Conservation (phyloP, 352 stramenopile genomes). For the Plasmopara halstedii region DNA sequence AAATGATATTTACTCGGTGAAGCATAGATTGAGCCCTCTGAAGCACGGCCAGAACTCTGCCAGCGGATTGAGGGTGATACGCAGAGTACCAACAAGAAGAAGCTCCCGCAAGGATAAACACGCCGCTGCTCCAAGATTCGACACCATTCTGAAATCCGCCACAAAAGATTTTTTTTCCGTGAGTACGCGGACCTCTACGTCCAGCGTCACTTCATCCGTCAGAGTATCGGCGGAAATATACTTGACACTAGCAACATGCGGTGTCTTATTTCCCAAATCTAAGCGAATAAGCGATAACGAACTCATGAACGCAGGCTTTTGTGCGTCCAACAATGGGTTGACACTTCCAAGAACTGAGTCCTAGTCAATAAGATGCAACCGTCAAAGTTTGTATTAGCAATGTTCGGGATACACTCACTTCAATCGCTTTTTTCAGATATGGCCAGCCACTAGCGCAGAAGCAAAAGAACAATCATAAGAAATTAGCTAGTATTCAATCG, state of each 20-base stretch:
- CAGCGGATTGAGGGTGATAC: constrained; percentile 66
- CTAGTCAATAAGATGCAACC: constrained; percentile 14
- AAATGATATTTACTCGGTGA: constrained; percentile 41
- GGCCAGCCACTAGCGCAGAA: constrained; percentile 43
- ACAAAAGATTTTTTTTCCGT: constrained; percentile 54
- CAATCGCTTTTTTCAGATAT: constrained; percentile 68
- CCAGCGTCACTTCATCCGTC: constrained; percentile 60
- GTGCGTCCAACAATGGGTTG: constrained; percentile 54
- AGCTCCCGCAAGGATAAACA: constrained; percentile 55
- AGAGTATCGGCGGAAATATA: constrained; percentile 47
- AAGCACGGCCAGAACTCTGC: constrained; percentile 66
- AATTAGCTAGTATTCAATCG: background rate
- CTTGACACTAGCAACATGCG: constrained; percentile 65
- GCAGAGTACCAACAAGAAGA: constrained; percentile 60
- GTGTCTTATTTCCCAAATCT: constrained; percentile 45
- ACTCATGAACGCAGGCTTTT: constrained; percentile 59
- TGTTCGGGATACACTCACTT: constrained; percentile 17
- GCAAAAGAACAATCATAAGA: background rate
- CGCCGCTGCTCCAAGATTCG: constrained; percentile 46
- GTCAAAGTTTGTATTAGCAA: background rate
- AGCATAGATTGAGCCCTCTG: constrained; percentile 55
- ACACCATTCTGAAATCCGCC: constrained; percentile 61
- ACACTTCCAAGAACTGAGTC: constrained; percentile 54
- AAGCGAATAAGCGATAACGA: constrained; percentile 49
- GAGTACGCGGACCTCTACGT: constrained; percentile 57